Base-by-base conservation (phyloP, 169 alveolate species). In the Miamiensis avidus region DNA sequence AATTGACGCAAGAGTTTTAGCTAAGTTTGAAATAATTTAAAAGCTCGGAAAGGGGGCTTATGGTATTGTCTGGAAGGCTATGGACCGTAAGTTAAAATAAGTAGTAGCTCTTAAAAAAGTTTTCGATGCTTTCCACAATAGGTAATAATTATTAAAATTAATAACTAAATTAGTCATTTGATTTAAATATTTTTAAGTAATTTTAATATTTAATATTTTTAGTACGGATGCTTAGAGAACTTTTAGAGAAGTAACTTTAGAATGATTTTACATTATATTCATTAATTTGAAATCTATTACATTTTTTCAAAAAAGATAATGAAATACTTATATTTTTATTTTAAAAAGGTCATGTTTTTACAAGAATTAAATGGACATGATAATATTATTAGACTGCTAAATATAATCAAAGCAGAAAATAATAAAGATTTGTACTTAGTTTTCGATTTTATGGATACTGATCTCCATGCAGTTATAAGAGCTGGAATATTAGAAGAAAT, bases 401-500 rank as follows among this genome's bases (percentile, higher is more conserved):
- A 89, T 84, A 84, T 90, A 26, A 82, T 81, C 28, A 87, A 87
- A 31, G 91, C 91, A 28, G 91, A 87, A 74, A 87, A 87, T 30
- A 82, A 87, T 77, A 87, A 87, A 49, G 91, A 87, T 87, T 96
- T 99, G n/a, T 99, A 99, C 87, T 83, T 99, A 83, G 98, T 99
- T 4, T 99, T 98, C 89, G 99, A 99, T 91, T 98, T 95, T 88
- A 97, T 99, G 99, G 99, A 97, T 82, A 98, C 99, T n/a, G 99
- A 99, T 86, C 93, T 99, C 75, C 99, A 99, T 92, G 99, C 99
- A 31, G 99, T 98, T 27, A 99, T 99, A 74, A 96, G 99, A 76
- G 99, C 99, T 69, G 98, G 98, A 93, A 98, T 99, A 31, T 90
- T 99, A 88, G 99, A 98, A 93, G 99, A 97, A 90, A 97, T 99